phyloP scores from a whole-genome alignment of 148 eudicot genomes.

The Diospyros kaki region DNA sequence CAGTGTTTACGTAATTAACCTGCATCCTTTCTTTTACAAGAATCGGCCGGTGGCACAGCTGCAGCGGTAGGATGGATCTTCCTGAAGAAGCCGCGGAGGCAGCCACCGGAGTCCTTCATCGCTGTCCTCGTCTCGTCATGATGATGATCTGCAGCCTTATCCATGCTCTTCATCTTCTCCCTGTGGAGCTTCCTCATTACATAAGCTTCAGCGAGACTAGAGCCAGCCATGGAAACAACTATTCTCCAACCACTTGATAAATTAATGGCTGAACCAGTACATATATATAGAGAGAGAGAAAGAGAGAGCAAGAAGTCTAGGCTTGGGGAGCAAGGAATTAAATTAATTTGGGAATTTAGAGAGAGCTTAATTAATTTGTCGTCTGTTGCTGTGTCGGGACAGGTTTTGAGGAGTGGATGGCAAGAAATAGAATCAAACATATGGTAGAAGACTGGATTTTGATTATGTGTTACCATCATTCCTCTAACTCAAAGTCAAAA shows the following conservation, averaged over 20 bases:
- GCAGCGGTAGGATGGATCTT: background rate
- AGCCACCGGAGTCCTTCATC: background rate
- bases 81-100: background rate
- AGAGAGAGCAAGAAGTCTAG: no score
- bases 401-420: no score
- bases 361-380: no score
- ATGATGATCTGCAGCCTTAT: background rate
- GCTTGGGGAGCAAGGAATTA: no score
- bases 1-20: no score
- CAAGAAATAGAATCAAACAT: no score
- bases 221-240: background rate
- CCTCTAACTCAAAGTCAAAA: no score
- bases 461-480: no score
- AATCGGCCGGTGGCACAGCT: background rate
- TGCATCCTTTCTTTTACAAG: background rate
- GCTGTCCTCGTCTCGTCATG: background rate
- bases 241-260: background rate
- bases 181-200: slow-evolving; percentile 5
- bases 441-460: no score
- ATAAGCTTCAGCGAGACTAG: background rate
- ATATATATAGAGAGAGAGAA: no score
- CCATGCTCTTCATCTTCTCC: slow-evolving; percentile 2
- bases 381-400: no score
- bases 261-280: background rate
- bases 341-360: no score